These are phyloP conservation scores for Aegilops sharonensis DNA, from an alignment of 176 grass and related monocot species.

Conservation along the genomic window DNA sequence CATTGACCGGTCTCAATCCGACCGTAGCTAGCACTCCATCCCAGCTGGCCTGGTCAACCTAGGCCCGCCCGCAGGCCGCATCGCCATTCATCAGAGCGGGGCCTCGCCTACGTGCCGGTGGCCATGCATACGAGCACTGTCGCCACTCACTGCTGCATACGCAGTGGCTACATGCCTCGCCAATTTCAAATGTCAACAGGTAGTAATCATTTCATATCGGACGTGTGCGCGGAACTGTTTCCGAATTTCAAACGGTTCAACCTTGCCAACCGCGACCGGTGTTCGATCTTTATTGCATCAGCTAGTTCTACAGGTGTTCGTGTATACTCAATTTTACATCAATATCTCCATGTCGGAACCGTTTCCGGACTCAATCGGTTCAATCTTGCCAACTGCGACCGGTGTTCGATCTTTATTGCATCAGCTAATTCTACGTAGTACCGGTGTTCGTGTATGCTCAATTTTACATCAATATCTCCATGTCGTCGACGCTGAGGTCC, in stretches of 20 bases:
- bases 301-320: background rate
- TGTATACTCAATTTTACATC: slow-evolving; percentile 21
- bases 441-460: background rate
- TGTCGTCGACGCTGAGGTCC: slow-evolving; percentile 42
- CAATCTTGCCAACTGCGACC: too few relatives aligned
- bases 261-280: too few relatives aligned
- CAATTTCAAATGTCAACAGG: too few relatives aligned
- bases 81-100: background rate
- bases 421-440: background rate
- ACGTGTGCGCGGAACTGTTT: background rate
- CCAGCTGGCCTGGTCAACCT: background rate
- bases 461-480: slow-evolving; percentile 51
- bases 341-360: slow-evolving; percentile 37
- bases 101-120: background rate
- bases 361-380: background rate
- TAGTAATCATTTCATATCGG: too few relatives aligned
- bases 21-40: background rate
- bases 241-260: background rate
- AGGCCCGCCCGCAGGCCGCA: too few relatives aligned
- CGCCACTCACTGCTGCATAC: background rate
- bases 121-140: background rate
- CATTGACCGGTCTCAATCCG: background rate
- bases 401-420: background rate
- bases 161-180: background rate
- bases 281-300: background rate